phyloP scores from a whole-genome alignment of 1,284 basidiomycete species.

The Sparassis latifolia region DNA sequence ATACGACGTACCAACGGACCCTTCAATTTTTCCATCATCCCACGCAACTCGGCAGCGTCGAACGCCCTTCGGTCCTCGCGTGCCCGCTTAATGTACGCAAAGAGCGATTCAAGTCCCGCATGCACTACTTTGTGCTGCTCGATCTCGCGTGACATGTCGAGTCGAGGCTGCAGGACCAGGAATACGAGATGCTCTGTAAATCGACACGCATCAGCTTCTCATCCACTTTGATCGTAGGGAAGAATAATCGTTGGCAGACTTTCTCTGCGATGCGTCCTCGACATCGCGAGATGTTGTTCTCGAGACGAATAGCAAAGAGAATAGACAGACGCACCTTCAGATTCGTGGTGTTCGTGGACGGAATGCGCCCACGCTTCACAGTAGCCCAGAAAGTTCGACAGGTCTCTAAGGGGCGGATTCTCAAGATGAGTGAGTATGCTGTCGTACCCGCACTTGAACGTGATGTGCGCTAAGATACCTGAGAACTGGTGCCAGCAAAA shows the following conservation, averaged over 20 bases:
- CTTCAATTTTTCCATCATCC: neutral
- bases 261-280: too few relatives aligned
- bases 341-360: constrained; percentile 27
- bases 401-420: constrained; percentile 27
- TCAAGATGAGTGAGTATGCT: constrained; percentile 20
- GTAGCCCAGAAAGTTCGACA: constrained; percentile 35
- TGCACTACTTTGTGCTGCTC: constrained; percentile 32
- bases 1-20: neutral
- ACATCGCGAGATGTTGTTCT: too few relatives aligned
- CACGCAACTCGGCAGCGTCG: neutral
- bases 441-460: neutral
- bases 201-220: neutral
- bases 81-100: constrained; percentile 19
- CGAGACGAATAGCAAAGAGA: neutral
- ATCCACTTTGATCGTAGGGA: neutral
- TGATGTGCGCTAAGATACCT: neutral
- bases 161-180: constrained; percentile 28
- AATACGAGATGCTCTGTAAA: constrained; percentile 25
- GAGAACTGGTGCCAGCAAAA: neutral
- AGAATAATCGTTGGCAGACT: too few relatives aligned
- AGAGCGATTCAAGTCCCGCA: constrained; percentile 22
- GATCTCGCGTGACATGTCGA: constrained; percentile 30
- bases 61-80: neutral
- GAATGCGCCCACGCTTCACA: constrained; percentile 30
- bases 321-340: constrained; percentile 19